Percentiles rank a stretch among this genome's conserved stretches.
phyloP scores from a whole-genome alignment of 192 early-diverging fungal species.

The Linnemannia exigua region DNA sequence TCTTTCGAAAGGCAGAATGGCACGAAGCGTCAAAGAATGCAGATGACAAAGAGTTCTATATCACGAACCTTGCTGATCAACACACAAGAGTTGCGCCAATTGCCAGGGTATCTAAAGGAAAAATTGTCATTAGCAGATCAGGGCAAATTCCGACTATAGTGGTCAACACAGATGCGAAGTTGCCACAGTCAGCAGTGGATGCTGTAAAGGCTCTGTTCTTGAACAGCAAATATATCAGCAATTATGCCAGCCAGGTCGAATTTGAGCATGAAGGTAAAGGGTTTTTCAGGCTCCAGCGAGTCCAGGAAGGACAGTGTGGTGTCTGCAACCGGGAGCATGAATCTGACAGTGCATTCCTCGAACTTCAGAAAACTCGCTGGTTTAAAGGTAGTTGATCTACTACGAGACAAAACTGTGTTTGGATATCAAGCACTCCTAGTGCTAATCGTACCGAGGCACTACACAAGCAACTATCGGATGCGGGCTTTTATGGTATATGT shows the following conservation, averaged over 20 bases:
- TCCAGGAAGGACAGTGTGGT: neutral
- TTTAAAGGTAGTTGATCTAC: no score
- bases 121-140: neutral
- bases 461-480: no score
- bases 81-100: neutral
- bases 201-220: neutral
- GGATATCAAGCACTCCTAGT: no score
- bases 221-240: neutral
- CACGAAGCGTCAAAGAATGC: neutral
- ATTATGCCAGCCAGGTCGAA: neutral
- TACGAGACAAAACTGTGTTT: no score
- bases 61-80: neutral
- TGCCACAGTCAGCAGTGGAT: neutral
- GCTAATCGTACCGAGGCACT: no score
- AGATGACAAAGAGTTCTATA: neutral
- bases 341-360: slow-evolving; percentile 12
- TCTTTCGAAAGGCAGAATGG: neutral
- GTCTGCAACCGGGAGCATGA: slow-evolving; percentile 12
- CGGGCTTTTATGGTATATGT: no score
- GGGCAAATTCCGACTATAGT: neutral
- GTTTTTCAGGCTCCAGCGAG: neutral
- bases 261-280: neutral
- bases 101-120: neutral
- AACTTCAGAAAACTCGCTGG: neutral
- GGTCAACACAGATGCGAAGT: neutral